These are phyloP conservation scores for Trichoderma sp. DNA, from an alignment of 2,329 filamentous ascomycete genomes.

Conservation along the genomic window DNA sequence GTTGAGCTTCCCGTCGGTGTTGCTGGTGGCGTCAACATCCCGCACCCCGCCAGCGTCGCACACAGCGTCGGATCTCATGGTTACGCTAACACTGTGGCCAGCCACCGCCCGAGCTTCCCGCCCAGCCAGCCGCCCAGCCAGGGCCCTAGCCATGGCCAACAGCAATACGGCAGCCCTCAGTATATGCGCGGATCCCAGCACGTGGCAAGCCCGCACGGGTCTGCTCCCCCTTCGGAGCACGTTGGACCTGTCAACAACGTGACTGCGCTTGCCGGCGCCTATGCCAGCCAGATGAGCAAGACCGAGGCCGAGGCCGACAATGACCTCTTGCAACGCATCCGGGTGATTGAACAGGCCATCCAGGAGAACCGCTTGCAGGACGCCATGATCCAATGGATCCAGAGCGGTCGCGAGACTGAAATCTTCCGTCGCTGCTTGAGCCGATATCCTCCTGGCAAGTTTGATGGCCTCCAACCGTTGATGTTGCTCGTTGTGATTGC, in stretches of 20 bases:
- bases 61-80: slow-evolving; percentile 29
- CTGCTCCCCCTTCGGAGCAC: slow-evolving; percentile 35
- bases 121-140: slow-evolving; percentile 34
- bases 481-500: slow-evolving; percentile 63
- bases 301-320: slow-evolving; percentile 38
- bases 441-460: slow-evolving; percentile 38
- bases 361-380: slow-evolving; percentile 59
- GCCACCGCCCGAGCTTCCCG: slow-evolving; percentile 35
- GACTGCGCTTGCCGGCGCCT: slow-evolving; percentile 35
- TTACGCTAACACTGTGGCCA: slow-evolving; percentile 30
- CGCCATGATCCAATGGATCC: slow-evolving; percentile 65
- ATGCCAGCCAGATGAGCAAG: slow-evolving; percentile 36
- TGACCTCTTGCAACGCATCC: slow-evolving; percentile 55
- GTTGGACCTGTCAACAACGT: slow-evolving; percentile 33
- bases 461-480: slow-evolving; percentile 57
- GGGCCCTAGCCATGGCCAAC: slow-evolving; percentile 27
- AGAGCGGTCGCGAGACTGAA: slow-evolving; percentile 59
- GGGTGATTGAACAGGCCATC: slow-evolving; percentile 61
- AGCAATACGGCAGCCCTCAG: slow-evolving; percentile 37
- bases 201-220: slow-evolving; percentile 34
- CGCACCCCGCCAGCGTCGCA: slow-evolving; percentile 24
- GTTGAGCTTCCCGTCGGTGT: slow-evolving; percentile 40
- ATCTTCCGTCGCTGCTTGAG: slow-evolving; percentile 53
- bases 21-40: slow-evolving; percentile 23
- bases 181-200: slow-evolving; percentile 36